These are phyloP conservation scores for Eucalyptus melliodora DNA, from an alignment of 345 rosid species.

Conservation along the genomic window DNA sequence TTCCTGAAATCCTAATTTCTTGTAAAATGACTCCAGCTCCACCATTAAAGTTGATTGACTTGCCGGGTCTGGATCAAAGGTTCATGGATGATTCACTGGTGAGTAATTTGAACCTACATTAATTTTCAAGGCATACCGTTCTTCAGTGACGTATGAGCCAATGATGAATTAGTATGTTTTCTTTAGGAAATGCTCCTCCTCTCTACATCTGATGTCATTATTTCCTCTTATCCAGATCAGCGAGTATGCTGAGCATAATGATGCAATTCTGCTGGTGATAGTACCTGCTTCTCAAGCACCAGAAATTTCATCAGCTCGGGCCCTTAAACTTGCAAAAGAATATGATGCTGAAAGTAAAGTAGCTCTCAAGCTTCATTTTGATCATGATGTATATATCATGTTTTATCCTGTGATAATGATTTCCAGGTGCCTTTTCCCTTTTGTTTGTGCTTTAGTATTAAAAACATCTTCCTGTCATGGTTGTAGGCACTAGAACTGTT, in stretches of 20 bases:
- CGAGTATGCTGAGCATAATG: conserved; percentile 71
- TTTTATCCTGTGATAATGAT: neutral
- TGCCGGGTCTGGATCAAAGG: conserved; percentile 98
- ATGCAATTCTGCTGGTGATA: conserved; percentile 83
- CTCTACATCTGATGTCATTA: neutral
- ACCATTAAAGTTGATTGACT: conserved; percentile 80
- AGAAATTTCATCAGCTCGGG: conserved; percentile 85
- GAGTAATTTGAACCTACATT: conserved; percentile 6
- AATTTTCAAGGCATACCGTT: neutral
- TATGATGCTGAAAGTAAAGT: conserved; percentile 78
- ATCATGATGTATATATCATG: neutral
- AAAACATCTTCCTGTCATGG: neutral
- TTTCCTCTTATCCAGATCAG: conserved; percentile 37
- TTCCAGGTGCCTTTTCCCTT: neutral
- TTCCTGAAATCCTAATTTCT: neutral
- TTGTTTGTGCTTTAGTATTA: neutral
- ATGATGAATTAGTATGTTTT: neutral
- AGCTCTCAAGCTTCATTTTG: neutral
- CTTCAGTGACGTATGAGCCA: neutral
- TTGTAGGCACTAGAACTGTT: conserved; percentile 86
- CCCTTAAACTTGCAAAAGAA: conserved; percentile 89
- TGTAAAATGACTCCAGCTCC: conserved; percentile 51
- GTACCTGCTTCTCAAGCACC: conserved; percentile 87
- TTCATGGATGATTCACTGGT: conserved; percentile 84
- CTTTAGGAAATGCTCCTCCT: neutral